These are phyloP conservation scores for Aspergillus sp. DNA, from an alignment of 2,329 filamentous ascomycete species.

Conservation along the genomic window DNA sequence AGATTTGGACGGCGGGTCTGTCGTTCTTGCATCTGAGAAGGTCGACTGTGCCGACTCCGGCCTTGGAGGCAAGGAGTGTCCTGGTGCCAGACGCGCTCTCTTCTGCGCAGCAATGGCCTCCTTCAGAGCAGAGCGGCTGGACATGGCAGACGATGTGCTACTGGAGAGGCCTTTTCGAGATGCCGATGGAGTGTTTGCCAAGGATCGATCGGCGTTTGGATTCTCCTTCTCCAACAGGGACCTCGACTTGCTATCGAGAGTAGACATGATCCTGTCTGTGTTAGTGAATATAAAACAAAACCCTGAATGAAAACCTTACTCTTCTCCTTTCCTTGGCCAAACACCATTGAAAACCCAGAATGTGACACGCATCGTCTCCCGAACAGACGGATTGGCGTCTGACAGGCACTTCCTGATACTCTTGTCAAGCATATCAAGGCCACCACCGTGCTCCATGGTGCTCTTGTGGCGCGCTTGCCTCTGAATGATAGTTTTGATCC, in stretches of 20 bases:
- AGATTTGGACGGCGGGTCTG: constrained; percentile 26
- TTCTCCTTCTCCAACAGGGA: constrained; percentile 82
- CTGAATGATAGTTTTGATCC: constrained; percentile 75
- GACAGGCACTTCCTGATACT: constrained; percentile 81
- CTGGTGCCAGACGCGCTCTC: constrained; percentile 44
- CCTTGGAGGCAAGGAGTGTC: constrained; percentile 39
- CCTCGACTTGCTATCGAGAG: constrained; percentile 70
- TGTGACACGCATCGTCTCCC: constrained; percentile 75
- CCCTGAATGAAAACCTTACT: constrained; percentile 47
- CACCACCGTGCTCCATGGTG: constrained; percentile 76
- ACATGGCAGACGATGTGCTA: constrained; percentile 10
- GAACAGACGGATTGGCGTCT: constrained; percentile 83
- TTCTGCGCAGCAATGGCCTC: constrained; percentile 82
- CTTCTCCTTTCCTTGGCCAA: constrained; percentile 72
- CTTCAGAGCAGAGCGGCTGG: constrained; percentile 54
- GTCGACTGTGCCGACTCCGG: constrained; percentile 53
- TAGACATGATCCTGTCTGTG: constrained; percentile 61
- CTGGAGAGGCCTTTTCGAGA: constrained; percentile 13
- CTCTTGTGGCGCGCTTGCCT: constrained; percentile 70
- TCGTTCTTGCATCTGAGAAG: constrained; percentile 39
- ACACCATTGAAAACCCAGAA: constrained; percentile 77
- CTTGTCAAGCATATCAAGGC: constrained; percentile 77
- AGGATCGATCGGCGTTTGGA: constrained; percentile 33
- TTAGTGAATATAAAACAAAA: constrained; percentile 15
- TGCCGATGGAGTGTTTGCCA: constrained; percentile 10